These are phyloP conservation scores for Alternaria sp. DNA, from an alignment of 2,329 filamentous ascomycete species.

Conservation along the genomic window DNA sequence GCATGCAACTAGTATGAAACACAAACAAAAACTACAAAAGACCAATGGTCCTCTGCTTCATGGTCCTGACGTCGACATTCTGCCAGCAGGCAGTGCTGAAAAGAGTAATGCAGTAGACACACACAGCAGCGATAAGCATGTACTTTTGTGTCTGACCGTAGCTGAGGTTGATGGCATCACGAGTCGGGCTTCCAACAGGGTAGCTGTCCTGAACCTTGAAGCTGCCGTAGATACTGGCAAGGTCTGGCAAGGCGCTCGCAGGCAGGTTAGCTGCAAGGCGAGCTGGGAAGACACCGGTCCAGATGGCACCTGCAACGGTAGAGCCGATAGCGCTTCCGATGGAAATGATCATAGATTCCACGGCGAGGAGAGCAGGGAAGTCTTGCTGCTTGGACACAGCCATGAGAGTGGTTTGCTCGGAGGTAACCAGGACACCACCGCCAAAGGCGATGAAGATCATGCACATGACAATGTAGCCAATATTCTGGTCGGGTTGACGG, in stretches of 20 bases:
- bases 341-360: slow-evolving; percentile 68
- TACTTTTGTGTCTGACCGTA: slow-evolving; percentile 50
- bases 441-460: slow-evolving; percentile 49
- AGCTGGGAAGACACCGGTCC: slow-evolving; percentile 67
- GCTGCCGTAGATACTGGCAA: slow-evolving; percentile 59
- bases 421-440: slow-evolving; percentile 46
- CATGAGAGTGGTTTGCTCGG: slow-evolving; percentile 47
- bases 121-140: slow-evolving; percentile 49
- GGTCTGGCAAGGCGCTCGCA: slow-evolving; percentile 49
- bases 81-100: slow-evolving; percentile 41
- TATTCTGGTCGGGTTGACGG: slow-evolving; percentile 46
- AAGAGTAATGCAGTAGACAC: slow-evolving; percentile 37
- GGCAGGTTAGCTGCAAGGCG: slow-evolving; percentile 60
- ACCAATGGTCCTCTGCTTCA: slow-evolving; percentile 46
- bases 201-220: slow-evolving; percentile 65
- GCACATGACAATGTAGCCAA: slow-evolving; percentile 49
- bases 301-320: slow-evolving; percentile 71
- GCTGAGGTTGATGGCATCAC: slow-evolving; percentile 54
- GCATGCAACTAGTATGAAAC: background rate
- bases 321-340: slow-evolving; percentile 59
- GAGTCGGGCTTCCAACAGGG: slow-evolving; percentile 58
- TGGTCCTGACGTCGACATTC: slow-evolving; percentile 43
- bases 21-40: slow-evolving; percentile 30
- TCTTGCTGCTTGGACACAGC: slow-evolving; percentile 45
- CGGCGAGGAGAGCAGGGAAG: slow-evolving; percentile 46